Conservation (phyloP, 495 filamentous ascomycete species). For the Elasticomyces elasticus region DNA sequence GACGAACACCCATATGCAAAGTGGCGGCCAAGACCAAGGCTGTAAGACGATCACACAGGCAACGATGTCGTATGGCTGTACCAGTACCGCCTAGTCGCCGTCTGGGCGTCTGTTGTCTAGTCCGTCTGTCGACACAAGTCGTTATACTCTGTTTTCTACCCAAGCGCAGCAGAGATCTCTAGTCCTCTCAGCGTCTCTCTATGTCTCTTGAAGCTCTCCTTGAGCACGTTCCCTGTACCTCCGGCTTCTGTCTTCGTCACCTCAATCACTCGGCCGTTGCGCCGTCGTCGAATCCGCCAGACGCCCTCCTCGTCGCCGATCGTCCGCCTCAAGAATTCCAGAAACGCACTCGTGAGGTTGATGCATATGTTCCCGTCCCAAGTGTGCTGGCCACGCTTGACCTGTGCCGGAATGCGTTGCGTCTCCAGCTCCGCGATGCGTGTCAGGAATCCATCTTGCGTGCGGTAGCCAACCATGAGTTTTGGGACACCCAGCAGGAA, state of each 20-base stretch:
- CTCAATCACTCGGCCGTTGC: conserved; percentile 51
- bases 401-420: conserved; percentile 58
- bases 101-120: too few species aligned
- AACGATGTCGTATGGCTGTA: too few species aligned
- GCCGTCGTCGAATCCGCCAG: conserved; percentile 64
- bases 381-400: conserved; percentile 48
- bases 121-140: not conserved
- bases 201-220: conserved; percentile 66
- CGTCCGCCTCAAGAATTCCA: conserved; percentile 38
- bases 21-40: conserved; percentile 11
- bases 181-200: conserved; percentile 33
- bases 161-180: conserved; percentile 8
- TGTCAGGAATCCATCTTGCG: conserved; percentile 58
- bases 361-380: conserved; percentile 92
- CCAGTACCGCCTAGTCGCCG: too few species aligned
- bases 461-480: conserved; percentile 83
- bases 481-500: conserved; percentile 87
- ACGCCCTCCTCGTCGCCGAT: conserved; percentile 59
- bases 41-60: too few species aligned
- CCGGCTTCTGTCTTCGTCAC: conserved; percentile 61
- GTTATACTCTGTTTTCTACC: not conserved
- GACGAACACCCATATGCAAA: conserved; percentile 15
- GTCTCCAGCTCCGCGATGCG: conserved; percentile 70
- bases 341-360: conserved; percentile 67
- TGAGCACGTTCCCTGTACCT: conserved; percentile 68